These are phyloP conservation scores for Nelumbo lutea DNA, from an alignment of 164 flowering plant genomes.

Conservation along the genomic window DNA sequence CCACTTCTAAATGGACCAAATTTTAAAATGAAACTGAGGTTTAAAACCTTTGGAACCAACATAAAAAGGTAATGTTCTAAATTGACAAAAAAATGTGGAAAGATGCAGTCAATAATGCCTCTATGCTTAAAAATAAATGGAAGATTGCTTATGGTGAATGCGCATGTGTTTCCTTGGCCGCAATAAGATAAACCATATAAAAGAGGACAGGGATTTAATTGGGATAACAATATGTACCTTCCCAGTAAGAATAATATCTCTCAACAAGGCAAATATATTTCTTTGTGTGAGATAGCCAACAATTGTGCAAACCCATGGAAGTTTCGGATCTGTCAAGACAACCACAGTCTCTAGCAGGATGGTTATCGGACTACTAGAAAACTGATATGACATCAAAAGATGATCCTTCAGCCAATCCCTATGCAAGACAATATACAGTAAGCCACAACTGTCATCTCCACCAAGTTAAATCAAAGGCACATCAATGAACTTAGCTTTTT, in stretches of 20 bases:
- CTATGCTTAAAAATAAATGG: neutral
- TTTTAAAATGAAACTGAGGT: too few relatives aligned
- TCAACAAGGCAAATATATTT: constrained; percentile 43
- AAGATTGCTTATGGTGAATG: neutral
- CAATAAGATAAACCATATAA: neutral
- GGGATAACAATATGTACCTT: constrained; percentile 38
- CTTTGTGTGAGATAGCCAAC: constrained; percentile 49
- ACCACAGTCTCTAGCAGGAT: constrained; percentile 57
- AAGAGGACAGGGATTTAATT: neutral
- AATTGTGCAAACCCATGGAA: constrained; percentile 79
- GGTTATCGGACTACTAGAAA: constrained; percentile 30
- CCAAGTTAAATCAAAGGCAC: neutral
- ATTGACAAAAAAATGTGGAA: too few relatives aligned
- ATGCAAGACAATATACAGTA: constrained; percentile 9
- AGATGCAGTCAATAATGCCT: too few relatives aligned
- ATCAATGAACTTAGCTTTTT: too few relatives aligned
- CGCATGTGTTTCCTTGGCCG: neutral
- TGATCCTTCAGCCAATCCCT: constrained; percentile 67
- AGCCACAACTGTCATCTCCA: neutral
- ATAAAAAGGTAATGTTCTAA: too few relatives aligned
- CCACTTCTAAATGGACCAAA: too few relatives aligned
- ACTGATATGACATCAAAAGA: constrained; percentile 37
- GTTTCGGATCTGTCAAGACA: constrained; percentile 51
- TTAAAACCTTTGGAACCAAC: too few relatives aligned
- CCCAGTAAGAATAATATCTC: constrained; percentile 57